Evolutionary conservation across 176 grass and related monocot species (phyloP), one percentile per base, ranked within the genome.

Genomic region (Tillandsia leiboldiana): DNA sequence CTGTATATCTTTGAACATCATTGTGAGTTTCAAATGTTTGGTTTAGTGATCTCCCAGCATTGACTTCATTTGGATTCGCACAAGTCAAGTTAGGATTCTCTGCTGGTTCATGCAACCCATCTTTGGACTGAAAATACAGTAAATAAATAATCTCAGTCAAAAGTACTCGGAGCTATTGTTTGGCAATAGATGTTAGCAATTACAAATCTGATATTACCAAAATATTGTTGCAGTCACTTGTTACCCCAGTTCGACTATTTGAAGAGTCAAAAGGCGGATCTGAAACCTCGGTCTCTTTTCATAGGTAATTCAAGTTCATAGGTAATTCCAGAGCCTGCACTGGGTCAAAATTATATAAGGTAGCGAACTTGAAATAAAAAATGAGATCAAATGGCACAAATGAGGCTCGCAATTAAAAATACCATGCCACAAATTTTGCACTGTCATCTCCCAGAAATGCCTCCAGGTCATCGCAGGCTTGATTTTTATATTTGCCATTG

Each of bases 401-500:
- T 67, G 70, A 42, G 70, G 62, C 48, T 15, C 11, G 70, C 12
- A 64, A 69, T 51, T 57, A 77, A 52, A 33, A 70, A 72, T 83
- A 96, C 91, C 91, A 91, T 84, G 92, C 75, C 70, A 96, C 85
- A 67, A 96, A 96, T 49, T 76, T 84, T 64, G 57, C 78, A 70
- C 78, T 91, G 59, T 91, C 86, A 61, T 88, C 81, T 1, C 80
- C 88, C 68, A 96, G 85, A 80, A 96, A 96, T 71, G 88, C 92
- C 66, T 77, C 75, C 71, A 96, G 79, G 51, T 86, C 88, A 79
- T 96, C 83, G 62, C 80, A 80, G 12, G 92, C 85, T 83, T 96
- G 88, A 81, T 86, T 87, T 42, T 96, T 88, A 77, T 88, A 72
- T 64, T 96, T 96, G 62, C 88, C 88, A 76, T 91, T 96, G 68